Evolutionary conservation across 2,329 filamentous ascomycete species (phyloP).

Genomic region (Coniochaeta hoffmannii): DNA sequence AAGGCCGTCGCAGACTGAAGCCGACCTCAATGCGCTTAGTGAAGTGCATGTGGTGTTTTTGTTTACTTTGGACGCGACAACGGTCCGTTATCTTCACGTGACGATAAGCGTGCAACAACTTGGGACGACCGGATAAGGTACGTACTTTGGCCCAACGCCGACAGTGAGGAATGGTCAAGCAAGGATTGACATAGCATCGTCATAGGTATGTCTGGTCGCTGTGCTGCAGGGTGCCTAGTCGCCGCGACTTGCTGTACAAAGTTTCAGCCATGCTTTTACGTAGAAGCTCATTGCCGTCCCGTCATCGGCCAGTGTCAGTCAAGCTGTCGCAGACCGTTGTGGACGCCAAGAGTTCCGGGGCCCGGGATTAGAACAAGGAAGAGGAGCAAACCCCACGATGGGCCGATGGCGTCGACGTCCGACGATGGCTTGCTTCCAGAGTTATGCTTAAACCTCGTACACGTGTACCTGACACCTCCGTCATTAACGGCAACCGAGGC

Average conservation of each 20-base stretch:
- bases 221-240: too few species aligned
- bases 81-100: background rate
- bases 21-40: background rate
- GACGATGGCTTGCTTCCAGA: too few species aligned
- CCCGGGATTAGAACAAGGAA: background rate
- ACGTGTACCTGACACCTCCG: background rate
- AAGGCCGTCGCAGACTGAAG: background rate
- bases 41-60: slow-evolving; percentile 2
- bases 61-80: slow-evolving; percentile 5
- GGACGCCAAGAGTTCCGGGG: background rate
- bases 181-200: too few species aligned
- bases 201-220: too few species aligned
- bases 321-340: too few species aligned
- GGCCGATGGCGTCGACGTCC: background rate
- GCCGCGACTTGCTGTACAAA: too few species aligned
- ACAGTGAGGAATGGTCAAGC: too few species aligned
- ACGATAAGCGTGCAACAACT: background rate
- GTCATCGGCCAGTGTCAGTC: too few species aligned
- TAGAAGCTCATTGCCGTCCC: background rate
- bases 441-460: background rate
- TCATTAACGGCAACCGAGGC: background rate
- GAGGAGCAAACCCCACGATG: background rate
- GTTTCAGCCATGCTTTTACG: too few species aligned
- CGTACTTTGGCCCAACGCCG: background rate
- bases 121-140: background rate